A percentile compares a stretch with the other conserved stretches of the same genome.
Evolutionary conservation across 2,329 filamentous ascomycete species (phyloP).

Genomic region (Xylaria sp.): DNA sequence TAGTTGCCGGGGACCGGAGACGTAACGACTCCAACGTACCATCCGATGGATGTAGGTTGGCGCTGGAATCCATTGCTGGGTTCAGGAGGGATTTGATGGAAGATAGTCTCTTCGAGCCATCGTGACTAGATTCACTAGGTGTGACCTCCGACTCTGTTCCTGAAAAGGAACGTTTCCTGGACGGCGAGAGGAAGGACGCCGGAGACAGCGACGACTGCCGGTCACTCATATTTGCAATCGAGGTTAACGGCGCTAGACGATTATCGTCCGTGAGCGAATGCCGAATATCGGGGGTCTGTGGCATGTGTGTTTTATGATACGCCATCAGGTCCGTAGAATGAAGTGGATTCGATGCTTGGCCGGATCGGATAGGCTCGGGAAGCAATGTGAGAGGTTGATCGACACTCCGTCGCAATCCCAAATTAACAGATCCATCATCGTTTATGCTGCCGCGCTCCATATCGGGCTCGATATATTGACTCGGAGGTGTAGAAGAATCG

Average conservation of each 20-base stretch:
- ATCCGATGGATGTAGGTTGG: conserved; percentile 34
- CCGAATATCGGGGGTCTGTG: conserved; percentile 43
- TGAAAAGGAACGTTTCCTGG: conserved; percentile 70
- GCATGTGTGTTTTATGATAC: conserved; percentile 52
- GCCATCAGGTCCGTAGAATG: conserved; percentile 51
- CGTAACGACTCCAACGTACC: conserved; percentile 45
- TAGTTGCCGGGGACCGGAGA: conserved; percentile 48
- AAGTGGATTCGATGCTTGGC: conserved; percentile 48
- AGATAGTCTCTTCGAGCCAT: conserved; percentile 64
- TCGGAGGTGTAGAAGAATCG: conserved; percentile 52
- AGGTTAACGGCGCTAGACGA: conserved; percentile 58
- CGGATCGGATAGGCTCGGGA: conserved; percentile 49
- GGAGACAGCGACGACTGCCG: conserved; percentile 63
- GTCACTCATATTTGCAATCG: conserved; percentile 49
- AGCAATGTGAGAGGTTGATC: conserved; percentile 51
- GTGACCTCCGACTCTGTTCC: conserved; percentile 56
- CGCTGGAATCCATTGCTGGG: conserved; percentile 42
- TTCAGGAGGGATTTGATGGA: conserved; percentile 80
- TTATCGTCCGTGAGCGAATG: conserved; percentile 59
- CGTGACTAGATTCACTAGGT: conserved; percentile 44
- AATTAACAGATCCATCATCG: conserved; percentile 66
- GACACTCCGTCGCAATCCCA: conserved; percentile 56
- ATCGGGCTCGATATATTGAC: conserved; percentile 40
- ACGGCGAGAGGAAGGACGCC: conserved; percentile 60
- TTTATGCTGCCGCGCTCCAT: conserved; percentile 61